phyloP scores from a whole-genome alignment of 2,329 filamentous ascomycete genomes.

The Diplocarpon mali region DNA sequence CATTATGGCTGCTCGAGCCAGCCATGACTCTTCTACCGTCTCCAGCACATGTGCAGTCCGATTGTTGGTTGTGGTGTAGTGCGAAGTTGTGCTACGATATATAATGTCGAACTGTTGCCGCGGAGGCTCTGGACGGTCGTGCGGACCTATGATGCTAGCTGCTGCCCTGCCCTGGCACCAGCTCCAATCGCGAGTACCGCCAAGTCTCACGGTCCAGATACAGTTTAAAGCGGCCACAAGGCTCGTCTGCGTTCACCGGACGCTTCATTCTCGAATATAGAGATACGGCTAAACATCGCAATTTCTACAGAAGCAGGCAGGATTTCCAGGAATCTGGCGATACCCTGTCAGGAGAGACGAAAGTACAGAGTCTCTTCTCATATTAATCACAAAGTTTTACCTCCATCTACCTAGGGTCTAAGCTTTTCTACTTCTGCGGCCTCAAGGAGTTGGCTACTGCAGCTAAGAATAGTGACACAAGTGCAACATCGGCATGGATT shows the following conservation, averaged over 20 bases:
- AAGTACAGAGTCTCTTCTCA: too few relatives aligned
- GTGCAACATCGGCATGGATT: slow-evolving; percentile 55
- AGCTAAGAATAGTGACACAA: too few relatives aligned
- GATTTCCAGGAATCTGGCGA: too few relatives aligned
- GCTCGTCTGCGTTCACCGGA: too few relatives aligned
- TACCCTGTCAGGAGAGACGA: too few relatives aligned
- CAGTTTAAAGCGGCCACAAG: slow-evolving; percentile 3
- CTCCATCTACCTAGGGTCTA: too few relatives aligned
- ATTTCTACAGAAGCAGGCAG: too few relatives aligned
- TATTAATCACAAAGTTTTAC: too few relatives aligned
- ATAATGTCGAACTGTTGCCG: background rate
- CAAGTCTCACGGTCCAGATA: background rate
- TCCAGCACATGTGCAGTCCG: background rate
- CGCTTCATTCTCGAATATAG: too few relatives aligned
- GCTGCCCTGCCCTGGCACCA: background rate
- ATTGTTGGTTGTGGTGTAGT: background rate
- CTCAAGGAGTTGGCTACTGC: too few relatives aligned
- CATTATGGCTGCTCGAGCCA: slow-evolving; percentile 10
- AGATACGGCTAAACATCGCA: too few relatives aligned
- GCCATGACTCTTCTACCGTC: background rate
- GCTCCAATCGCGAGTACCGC: background rate
- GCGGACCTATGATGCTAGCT: slow-evolving; percentile 1
- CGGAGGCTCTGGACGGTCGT: slow-evolving; percentile 1
- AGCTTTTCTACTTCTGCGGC: too few relatives aligned
- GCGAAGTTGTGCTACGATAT: background rate